phyloP scores from a whole-genome alignment of 2,329 filamentous ascomycete genomes.

The Aspergillus versicolor region DNA sequence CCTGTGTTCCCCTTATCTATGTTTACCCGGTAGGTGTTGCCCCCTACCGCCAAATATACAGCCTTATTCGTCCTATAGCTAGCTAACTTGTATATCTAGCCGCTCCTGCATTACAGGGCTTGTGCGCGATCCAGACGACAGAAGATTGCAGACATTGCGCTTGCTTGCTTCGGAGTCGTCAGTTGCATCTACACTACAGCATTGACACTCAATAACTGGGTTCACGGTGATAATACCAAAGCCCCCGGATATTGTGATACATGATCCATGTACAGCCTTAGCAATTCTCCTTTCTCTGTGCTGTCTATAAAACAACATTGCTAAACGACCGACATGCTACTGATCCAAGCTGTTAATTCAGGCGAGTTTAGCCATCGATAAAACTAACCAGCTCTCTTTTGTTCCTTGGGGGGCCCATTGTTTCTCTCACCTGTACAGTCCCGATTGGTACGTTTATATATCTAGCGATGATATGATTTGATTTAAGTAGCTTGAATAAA shows the following conservation, averaged over 20 bases:
- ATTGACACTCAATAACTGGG: slow-evolving; percentile 86
- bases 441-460: background rate
- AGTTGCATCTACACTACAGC: slow-evolving; percentile 92
- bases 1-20: slow-evolving; percentile 93
- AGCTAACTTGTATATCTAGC: slow-evolving; percentile 52
- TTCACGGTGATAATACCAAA: slow-evolving; percentile 55
- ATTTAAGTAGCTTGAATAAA: background rate
- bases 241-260: slow-evolving; percentile 65
- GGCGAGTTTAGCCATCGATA: background rate
- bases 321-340: background rate
- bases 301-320: background rate
- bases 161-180: slow-evolving; percentile 78
- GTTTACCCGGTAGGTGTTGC: slow-evolving; percentile 81
- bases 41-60: background rate
- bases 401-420: background rate
- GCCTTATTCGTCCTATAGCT: background rate
- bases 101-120: slow-evolving; percentile 81
- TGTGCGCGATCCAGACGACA: slow-evolving; percentile 70
- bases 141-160: slow-evolving; percentile 68
- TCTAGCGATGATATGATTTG: background rate
- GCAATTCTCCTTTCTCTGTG: background rate
- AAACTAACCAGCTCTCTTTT: background rate
- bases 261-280: slow-evolving; percentile 10
- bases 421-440: background rate
- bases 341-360: background rate